Conservation (phyloP, 768 basidiomycete genomes). For the Lactifluus rugatus region DNA sequence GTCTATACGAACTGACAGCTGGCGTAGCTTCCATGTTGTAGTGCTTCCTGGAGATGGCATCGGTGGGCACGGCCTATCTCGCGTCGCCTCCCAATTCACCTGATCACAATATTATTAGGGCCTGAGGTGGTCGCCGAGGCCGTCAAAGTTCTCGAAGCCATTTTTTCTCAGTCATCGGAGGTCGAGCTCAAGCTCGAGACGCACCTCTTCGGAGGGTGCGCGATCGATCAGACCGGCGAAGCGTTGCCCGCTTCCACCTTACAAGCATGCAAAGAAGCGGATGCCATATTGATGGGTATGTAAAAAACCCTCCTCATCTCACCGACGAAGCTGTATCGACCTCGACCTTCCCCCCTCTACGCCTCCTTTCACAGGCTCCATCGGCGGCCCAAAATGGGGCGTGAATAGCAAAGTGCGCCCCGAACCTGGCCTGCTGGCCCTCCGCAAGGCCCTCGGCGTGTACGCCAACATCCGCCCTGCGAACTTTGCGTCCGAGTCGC, state of each 20-base stretch:
- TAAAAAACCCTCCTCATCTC: background rate
- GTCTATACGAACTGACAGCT: slow-evolving; percentile 1
- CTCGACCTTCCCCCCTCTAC: background rate
- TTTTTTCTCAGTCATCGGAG: slow-evolving; percentile 52
- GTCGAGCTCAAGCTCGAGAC: slow-evolving; percentile 65
- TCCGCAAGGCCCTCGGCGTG: slow-evolving; percentile 88
- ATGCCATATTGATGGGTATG: slow-evolving; percentile 92
- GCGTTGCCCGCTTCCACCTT: slow-evolving; percentile 80
- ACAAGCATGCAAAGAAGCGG: slow-evolving; percentile 82
- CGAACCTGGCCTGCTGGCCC: slow-evolving; percentile 77
- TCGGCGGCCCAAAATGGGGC: slow-evolving; percentile 99
- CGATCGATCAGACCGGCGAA: slow-evolving; percentile 82
- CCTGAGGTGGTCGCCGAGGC: slow-evolving; percentile 89
- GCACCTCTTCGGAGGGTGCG: slow-evolving; percentile 83
- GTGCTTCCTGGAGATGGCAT: slow-evolving; percentile 97
- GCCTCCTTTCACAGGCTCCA: slow-evolving; percentile 61
- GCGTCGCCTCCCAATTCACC: background rate
- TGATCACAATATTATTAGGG: slow-evolving; percentile 37
- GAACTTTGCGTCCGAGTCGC: slow-evolving; percentile 85
- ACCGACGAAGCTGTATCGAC: background rate
- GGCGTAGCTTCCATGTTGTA: slow-evolving; percentile 69
- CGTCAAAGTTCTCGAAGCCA: slow-evolving; percentile 64
- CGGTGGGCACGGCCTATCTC: slow-evolving; percentile 38
- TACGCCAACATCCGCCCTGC: slow-evolving; percentile 98
- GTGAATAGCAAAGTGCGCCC: slow-evolving; percentile 82